These are phyloP conservation scores for Tricholoma bakamatsutake DNA, from an alignment of 768 basidiomycete genomes.

Conservation along the genomic window DNA sequence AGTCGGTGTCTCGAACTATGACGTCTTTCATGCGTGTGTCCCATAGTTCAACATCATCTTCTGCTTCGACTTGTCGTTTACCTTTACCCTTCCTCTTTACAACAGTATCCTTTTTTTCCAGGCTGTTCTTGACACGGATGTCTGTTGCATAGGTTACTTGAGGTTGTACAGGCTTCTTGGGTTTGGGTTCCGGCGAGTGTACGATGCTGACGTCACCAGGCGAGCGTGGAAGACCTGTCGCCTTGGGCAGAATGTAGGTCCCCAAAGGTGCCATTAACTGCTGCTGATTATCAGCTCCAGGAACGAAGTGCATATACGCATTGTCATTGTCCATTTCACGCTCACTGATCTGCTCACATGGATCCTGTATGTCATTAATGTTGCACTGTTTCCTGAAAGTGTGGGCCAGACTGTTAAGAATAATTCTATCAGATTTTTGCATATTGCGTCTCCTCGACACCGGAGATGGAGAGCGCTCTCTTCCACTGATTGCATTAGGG, in stretches of 20 bases:
- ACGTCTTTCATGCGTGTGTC: slow-evolving; percentile 32
- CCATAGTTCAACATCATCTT: slow-evolving; percentile 31
- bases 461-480: slow-evolving; percentile 18
- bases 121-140: background rate
- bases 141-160: background rate
- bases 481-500: slow-evolving; percentile 21
- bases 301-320: slow-evolving; percentile 31
- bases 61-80: slow-evolving; percentile 1
- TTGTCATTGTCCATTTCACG: slow-evolving; percentile 17
- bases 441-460: slow-evolving; percentile 8
- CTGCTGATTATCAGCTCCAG: slow-evolving; percentile 9
- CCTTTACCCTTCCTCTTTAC: slow-evolving; percentile 10
- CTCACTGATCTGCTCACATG: slow-evolving; percentile 3
- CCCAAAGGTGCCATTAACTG: background rate
- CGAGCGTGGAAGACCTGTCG: background rate
- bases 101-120: background rate
- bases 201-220: background rate
- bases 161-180: background rate
- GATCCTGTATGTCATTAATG: background rate
- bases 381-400: background rate
- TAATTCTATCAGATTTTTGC: slow-evolving; percentile 1
- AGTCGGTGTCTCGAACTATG: slow-evolving; percentile 38
- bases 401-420: background rate
- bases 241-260: background rate
- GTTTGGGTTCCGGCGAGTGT: background rate